Evolutionary conservation across 495 filamentous ascomycete genomes (phyloP), one percentile per base, ranked within the genome.

Genomic region (Tirmania nivea): DNA sequence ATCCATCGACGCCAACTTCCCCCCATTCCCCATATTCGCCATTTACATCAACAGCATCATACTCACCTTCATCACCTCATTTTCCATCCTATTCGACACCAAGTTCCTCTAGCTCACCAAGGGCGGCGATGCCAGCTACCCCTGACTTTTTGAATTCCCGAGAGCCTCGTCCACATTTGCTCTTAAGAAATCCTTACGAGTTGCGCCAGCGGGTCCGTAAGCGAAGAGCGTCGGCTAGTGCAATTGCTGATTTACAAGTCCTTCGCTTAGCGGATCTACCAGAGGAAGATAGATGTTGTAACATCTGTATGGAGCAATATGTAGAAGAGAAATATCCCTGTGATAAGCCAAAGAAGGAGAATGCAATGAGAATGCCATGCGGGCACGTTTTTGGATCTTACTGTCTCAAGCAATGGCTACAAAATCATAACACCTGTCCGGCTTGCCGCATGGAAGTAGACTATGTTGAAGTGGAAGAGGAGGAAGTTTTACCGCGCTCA

Each of bases 291-390:
- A 56, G 52, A 20, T 47, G 50, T 17, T 62, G 59, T 55, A 62
- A 62, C 35, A 62, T 62, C 54, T 62, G 59, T 35, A 62, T 62
- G 59, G 59, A 62, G 31, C 37, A 49, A 35, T 62, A 62, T 31
- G 59, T 62, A 21, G 59, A 61, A 52, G 56, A 61, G 25, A 61
- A 57, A 48, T 57, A 60, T 45, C 60, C 59, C 10, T 57, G 55
- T 39, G 59, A 62, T 34, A 48, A 62, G 19, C 59, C 59, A 7
- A 62, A 61, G 52, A 52, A 52, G 36, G 59, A 62, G 47, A 54
- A 61, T 17, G 59, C 59, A 10, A 52, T 62, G 31, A 55, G 57
- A 48, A 62, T 62, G 59, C 51, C 55, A 14, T 62, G 59, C 31
- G 59, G 59, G 20, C 59, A 62, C 49, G 52, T 61, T 34, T 62